Percentiles rank a stretch among this genome's conserved stretches.
Conservation (phyloP, 352 stramenopile genomes). For the Globisporangium alternatum region DNA sequence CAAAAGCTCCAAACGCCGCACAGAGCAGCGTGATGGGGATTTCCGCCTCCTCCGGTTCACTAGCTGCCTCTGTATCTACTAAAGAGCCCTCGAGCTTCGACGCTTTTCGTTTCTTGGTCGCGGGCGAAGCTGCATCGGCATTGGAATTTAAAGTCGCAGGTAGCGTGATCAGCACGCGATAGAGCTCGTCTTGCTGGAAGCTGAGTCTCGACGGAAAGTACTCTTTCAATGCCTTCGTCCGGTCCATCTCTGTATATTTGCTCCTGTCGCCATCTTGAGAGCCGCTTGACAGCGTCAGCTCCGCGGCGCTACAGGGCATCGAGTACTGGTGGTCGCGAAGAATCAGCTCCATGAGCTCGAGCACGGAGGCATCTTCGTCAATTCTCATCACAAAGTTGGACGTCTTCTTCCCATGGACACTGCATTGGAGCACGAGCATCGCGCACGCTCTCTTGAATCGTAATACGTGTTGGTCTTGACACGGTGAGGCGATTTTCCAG, state of each 20-base stretch:
- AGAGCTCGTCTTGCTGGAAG: slow-evolving; percentile 6
- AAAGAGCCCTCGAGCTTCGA: background rate
- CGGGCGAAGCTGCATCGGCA: background rate
- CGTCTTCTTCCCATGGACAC: background rate
- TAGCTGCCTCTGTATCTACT: background rate
- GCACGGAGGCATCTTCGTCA: background rate
- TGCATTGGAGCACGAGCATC: slow-evolving; percentile 6
- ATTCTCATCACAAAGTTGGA: background rate
- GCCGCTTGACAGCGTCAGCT: background rate
- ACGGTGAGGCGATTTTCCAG: background rate
- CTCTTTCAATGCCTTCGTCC: background rate
- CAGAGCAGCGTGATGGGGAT: slow-evolving; percentile 4
- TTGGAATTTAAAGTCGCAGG: background rate
- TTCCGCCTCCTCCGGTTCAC: background rate
- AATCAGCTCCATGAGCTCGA: background rate
- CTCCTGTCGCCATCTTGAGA: background rate
- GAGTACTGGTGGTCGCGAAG: slow-evolving; percentile 4
- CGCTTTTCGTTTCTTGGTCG: background rate
- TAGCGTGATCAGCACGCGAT: background rate
- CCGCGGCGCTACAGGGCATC: background rate
- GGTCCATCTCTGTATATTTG: background rate
- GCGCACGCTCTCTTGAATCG: background rate
- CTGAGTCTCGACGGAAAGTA: slow-evolving; percentile 1
- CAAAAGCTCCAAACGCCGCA: background rate
- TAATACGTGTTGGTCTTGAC: too few species aligned